phyloP scores from a whole-genome alignment of 2,329 filamentous ascomycete genomes.

The Balansia obtecta region DNA sequence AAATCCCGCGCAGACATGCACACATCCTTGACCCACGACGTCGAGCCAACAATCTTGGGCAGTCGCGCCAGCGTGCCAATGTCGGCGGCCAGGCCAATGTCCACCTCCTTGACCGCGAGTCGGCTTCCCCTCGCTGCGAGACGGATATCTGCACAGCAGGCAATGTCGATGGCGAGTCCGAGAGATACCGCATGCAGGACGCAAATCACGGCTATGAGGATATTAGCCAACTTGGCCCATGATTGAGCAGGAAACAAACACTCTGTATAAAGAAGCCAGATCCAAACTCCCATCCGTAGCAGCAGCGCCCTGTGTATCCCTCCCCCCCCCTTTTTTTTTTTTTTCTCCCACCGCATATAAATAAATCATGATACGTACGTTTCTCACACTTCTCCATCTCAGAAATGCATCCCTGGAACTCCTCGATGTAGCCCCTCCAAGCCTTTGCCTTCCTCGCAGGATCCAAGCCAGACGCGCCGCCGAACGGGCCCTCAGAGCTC shows the following conservation, averaged over 20 bases:
- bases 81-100: conserved; percentile 70
- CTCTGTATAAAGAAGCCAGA: too few species aligned
- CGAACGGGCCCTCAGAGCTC: conserved; percentile 35
- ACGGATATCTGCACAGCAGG: conserved; percentile 58
- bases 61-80: conserved; percentile 64
- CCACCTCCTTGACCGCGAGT: conserved; percentile 69
- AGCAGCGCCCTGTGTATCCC: too few species aligned
- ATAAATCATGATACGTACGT: conserved; percentile 29
- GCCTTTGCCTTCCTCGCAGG: conserved; percentile 48
- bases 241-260: too few species aligned
- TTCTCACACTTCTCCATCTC: conserved; percentile 81
- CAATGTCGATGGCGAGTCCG: conserved; percentile 66
- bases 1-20: conserved; percentile 61
- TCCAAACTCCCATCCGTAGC: too few species aligned
- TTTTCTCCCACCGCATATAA: too few species aligned
- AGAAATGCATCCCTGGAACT: conserved; percentile 70
- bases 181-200: conserved; percentile 69
- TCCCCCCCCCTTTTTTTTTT: too few species aligned
- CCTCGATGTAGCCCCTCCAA: conserved; percentile 56
- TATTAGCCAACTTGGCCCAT: neutral
- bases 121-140: conserved; percentile 46
- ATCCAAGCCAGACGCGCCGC: conserved; percentile 31
- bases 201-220: conserved; percentile 56
- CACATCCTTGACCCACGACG: conserved; percentile 72
- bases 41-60: conserved; percentile 58